Evolutionary conservation across 2,329 filamentous ascomycete genomes (phyloP), one percentile per base, ranked within the genome.

Genomic region (Xylariaceae sp.): DNA sequence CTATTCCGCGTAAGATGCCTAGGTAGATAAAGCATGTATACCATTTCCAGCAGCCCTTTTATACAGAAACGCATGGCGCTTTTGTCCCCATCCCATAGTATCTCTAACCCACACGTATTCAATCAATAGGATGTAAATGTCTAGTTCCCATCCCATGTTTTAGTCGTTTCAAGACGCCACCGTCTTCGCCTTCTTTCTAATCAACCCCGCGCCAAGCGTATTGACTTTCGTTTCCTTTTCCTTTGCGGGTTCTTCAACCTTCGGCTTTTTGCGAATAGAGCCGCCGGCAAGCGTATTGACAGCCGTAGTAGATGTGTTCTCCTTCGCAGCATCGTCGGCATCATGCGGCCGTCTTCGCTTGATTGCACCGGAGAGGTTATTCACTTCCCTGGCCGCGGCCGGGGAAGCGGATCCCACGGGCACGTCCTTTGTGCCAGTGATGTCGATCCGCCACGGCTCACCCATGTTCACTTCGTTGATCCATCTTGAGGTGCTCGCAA

Each of bases 401-500:
- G 36, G 53, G 3, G 48, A 45, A 1, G 51, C 33, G 0, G 48
- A 37, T 1, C 58, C 40, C 5, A 48, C 46, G 7, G 60, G 52
- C 10, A 59, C 42, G 23, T 64, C 63, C 23, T 65, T 64, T 23
- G 58, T 64, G 1, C 82, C 82, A 3, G 64, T 60, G 2, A 84
- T 66, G 0, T 67, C 64, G 7, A 73, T 59, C 0, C 77, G 76
- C 80, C 79, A 84, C 17, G 63, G 56, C 1, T 69, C 64, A 0
- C 75, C 74, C 45, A 73, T 68, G 14, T 76, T 77, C 1, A 85
- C 80, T 58, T 92, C 86, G 12, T 74, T 74, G 35, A 82, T 73
- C 86, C 87, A 93, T 42, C 85, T 79, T 41, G 66, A 69, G 2
- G 86, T 88, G 57, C 85, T 88, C 23, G 73, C 71, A 2, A 68